These are phyloP conservation scores for Cyphellophora attinorum DNA, from an alignment of 2,329 filamentous ascomycete genomes.

Conservation along the genomic window DNA sequence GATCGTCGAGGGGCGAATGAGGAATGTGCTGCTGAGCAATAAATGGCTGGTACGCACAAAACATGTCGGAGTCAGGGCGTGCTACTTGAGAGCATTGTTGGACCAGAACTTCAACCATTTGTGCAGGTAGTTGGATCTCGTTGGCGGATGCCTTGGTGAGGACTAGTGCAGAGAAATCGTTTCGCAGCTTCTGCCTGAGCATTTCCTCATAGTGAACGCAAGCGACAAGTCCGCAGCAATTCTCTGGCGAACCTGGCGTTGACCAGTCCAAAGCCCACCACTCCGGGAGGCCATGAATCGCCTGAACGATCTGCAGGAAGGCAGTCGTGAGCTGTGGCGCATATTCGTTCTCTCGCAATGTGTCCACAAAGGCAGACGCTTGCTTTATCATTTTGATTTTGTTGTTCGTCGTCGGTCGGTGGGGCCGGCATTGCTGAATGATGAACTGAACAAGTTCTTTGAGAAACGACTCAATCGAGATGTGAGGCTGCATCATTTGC, in stretches of 20 bases:
- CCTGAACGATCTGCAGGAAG: not conserved
- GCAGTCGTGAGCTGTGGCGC: not conserved
- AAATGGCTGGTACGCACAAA: not conserved
- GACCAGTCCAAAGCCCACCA: not conserved
- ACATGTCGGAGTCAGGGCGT: not conserved
- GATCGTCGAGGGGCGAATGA: not conserved
- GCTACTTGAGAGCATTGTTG: not conserved
- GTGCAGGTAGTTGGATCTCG: not conserved
- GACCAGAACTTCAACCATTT: not conserved
- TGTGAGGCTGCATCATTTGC: no score
- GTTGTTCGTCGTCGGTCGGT: not conserved
- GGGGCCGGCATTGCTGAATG: not conserved
- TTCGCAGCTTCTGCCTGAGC: not conserved
- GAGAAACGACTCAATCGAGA: no score
- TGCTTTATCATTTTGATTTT: not conserved
- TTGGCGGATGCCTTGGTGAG: not conserved
- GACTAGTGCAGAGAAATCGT: not conserved
- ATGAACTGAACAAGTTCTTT: not conserved
- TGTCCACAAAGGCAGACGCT: not conserved
- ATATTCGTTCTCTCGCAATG: not conserved
- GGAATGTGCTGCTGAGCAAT: not conserved
- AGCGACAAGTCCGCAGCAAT: not conserved
- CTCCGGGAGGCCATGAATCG: not conserved
- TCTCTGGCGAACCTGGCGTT: not conserved
- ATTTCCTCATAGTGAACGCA: not conserved